phyloP scores from a whole-genome alignment of 2,329 filamentous ascomycete species.

The Fonsecaea monophora region DNA sequence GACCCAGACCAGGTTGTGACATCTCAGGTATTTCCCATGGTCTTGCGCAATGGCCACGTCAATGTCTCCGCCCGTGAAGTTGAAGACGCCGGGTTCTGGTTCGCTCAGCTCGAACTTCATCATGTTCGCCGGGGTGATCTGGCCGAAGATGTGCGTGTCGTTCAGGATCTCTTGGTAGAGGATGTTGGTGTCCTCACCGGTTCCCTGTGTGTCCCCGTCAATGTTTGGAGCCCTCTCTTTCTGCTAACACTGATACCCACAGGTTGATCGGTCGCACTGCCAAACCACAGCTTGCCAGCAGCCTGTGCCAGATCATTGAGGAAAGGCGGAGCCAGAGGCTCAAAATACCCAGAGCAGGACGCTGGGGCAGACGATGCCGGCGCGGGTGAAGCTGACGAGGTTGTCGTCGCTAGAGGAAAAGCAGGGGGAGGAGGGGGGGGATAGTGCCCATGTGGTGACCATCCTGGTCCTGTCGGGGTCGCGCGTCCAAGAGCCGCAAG shows the following conservation, averaged over 20 bases:
- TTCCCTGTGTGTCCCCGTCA: slow-evolving; percentile 13
- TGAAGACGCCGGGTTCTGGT: slow-evolving; percentile 63
- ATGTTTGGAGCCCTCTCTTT: too few species aligned
- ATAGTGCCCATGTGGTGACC: slow-evolving; percentile 9
- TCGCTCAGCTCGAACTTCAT: slow-evolving; percentile 63
- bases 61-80: slow-evolving; percentile 63
- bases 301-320: slow-evolving; percentile 63
- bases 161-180: slow-evolving; percentile 63
- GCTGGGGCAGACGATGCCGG: slow-evolving; percentile 19
- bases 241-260: slow-evolving; percentile 36
- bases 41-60: slow-evolving; percentile 50
- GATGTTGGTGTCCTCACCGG: slow-evolving; percentile 57
- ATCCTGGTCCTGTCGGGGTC: slow-evolving; percentile 18
- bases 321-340: slow-evolving; percentile 43
- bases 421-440: slow-evolving; percentile 5
- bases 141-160: slow-evolving; percentile 66
- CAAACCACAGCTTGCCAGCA: slow-evolving; percentile 62
- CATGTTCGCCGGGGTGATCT: slow-evolving; percentile 69
- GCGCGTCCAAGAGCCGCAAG: slow-evolving; percentile 18
- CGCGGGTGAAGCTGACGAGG: background rate
- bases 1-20: slow-evolving; percentile 66
- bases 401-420: background rate
- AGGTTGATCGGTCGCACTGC: slow-evolving; percentile 65
- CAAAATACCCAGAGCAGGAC: slow-evolving; percentile 25
- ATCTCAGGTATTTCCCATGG: slow-evolving; percentile 61